Percentiles rank a stretch among this genome's conserved stretches.
Conservation (phyloP, 805 yeast species). For the Kodamaea leandrae region DNA sequence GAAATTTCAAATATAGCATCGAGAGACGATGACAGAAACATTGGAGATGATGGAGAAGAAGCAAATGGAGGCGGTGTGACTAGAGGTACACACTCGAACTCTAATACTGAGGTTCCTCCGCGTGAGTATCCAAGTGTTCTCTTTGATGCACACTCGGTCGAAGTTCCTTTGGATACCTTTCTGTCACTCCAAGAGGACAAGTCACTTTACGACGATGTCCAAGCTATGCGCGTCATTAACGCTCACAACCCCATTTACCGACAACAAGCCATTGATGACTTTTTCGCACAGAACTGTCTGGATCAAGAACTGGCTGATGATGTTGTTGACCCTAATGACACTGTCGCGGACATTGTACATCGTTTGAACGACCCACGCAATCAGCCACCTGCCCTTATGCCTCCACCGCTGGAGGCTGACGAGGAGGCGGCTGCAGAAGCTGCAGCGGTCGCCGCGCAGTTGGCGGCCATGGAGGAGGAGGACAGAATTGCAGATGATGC, state of each 20-base stretch:
- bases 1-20: too few relatives aligned
- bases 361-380: conserved; percentile 4
- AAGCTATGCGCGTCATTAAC: neutral
- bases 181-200: neutral
- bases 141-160: too few relatives aligned
- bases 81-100: too few relatives aligned
- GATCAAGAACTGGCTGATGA: conserved; percentile 1
- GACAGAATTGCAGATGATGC: neutral
- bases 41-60: too few relatives aligned
- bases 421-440: conserved; percentile 3
- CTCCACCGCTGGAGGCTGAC: conserved; percentile 2
- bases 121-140: too few relatives aligned
- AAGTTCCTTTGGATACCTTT: too few relatives aligned
- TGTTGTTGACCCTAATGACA: neutral
- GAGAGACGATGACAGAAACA: too few relatives aligned
- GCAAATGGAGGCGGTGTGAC: too few relatives aligned
- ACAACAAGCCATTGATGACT: neutral
- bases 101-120: too few relatives aligned
- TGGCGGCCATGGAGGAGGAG: neutral
- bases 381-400: neutral
- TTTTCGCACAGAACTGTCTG: neutral
- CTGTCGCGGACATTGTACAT: neutral
- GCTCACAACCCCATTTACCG: neutral
- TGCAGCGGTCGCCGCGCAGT: neutral
- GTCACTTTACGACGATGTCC: neutral